A percentile compares a stretch with the other conserved stretches of the same genome.
These are phyloP conservation scores for Eudorina sp. DNA, from an alignment of 139 green algal species.

Conservation along the genomic window DNA sequence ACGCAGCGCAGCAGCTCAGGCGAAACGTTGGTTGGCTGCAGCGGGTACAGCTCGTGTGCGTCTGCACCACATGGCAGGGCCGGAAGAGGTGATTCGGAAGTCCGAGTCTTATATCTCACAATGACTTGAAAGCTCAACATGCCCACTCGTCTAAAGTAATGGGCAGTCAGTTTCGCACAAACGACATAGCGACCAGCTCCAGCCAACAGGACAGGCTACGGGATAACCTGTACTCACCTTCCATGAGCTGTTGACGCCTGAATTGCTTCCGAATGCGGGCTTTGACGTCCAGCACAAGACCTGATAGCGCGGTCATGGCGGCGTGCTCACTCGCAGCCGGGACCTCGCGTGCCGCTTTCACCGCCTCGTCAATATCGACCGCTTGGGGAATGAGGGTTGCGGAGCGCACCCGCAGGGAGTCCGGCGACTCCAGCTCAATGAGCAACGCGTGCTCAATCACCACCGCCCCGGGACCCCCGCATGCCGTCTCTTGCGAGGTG, in stretches of 20 bases:
- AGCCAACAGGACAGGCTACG: no score
- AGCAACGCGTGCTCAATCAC: conserved; percentile 13
- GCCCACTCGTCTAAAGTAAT: no score
- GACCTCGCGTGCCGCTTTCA: neutral
- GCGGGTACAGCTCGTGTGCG: conserved; percentile 28
- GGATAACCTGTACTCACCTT: no score
- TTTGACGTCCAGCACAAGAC: conserved; percentile 23
- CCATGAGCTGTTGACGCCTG: conserved; percentile 28
- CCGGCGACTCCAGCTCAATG: neutral
- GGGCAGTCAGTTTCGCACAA: conserved; percentile 1
- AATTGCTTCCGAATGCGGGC: conserved; percentile 17
- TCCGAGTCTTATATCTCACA: no score
- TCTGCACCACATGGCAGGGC: neutral
- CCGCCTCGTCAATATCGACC: conserved; percentile 20
- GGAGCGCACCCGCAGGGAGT: neutral
- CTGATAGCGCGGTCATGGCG: neutral
- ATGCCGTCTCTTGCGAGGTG: neutral
- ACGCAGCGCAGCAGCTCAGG: conserved; percentile 35
- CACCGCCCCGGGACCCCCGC: neutral
- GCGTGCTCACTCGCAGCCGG: neutral
- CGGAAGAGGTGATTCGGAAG: no score
- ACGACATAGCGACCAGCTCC: no score
- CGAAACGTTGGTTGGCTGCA: conserved; percentile 19
- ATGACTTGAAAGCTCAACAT: no score
- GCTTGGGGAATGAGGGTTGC: conserved; percentile 3